These are phyloP conservation scores for Sugiyamaella castrensis DNA, from an alignment of 1,139 yeast genomes.

Conservation along the genomic window DNA sequence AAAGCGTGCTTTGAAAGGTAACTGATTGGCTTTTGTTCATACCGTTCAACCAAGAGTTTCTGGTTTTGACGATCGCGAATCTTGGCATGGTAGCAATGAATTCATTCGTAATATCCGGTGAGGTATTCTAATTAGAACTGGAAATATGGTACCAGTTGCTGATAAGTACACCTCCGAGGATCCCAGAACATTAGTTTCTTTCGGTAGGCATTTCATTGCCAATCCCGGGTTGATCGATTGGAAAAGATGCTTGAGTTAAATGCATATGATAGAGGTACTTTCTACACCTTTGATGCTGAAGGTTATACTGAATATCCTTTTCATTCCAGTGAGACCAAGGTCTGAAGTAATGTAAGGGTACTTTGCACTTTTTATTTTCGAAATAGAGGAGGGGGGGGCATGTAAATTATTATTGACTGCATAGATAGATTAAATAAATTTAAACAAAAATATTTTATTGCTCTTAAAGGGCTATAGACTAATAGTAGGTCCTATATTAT, in stretches of 20 bases:
- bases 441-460: no score
- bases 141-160: slow-evolving; percentile 35
- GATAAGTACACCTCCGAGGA: slow-evolving; percentile 33
- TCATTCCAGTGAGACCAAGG: no score
- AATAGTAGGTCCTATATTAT: no score
- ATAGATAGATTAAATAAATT: no score
- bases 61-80: slow-evolving; percentile 19
- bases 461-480: no score
- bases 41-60: slow-evolving; percentile 47
- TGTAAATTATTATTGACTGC: no score
- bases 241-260: slow-evolving; percentile 36
- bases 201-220: slow-evolving; percentile 47
- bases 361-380: no score
- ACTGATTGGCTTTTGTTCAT: slow-evolving; percentile 48
- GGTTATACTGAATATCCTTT: slow-evolving; percentile 39
- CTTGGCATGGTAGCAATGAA: slow-evolving; percentile 17
- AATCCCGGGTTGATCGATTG: slow-evolving; percentile 48
- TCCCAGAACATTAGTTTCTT: slow-evolving; percentile 43
- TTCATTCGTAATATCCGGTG: slow-evolving; percentile 36
- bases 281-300: slow-evolving; percentile 34
- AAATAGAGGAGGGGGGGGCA: no score
- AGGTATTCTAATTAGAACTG: slow-evolving; percentile 43
- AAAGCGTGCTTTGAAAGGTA: slow-evolving; percentile 29
- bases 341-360: no score
- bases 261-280: slow-evolving; percentile 36